Evolutionary conservation across 495 filamentous ascomycete species (phyloP).

Genomic region (Glarea lozoyensis): DNA sequence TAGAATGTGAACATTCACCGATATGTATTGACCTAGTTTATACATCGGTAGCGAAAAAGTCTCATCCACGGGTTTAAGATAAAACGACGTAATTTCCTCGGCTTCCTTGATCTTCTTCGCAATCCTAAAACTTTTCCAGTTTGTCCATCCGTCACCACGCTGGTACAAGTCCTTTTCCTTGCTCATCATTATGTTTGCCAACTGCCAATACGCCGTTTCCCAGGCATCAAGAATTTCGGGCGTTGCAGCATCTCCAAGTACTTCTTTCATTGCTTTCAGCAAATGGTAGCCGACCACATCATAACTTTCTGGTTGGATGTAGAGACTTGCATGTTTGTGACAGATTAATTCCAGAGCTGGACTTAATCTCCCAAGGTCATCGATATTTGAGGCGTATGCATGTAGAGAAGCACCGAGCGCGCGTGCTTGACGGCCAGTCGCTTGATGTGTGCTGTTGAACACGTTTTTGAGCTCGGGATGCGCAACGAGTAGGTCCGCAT

Average conservation of each 20-base stretch:
- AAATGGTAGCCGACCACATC: background rate
- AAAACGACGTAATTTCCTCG: background rate
- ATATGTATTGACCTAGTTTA: background rate
- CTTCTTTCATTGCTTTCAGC: background rate
- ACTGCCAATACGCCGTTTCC: background rate
- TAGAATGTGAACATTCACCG: background rate
- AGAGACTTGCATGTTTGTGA: background rate
- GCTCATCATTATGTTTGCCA: background rate
- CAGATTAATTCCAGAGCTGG: background rate
- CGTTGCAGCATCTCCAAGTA: background rate
- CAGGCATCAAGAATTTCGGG: background rate
- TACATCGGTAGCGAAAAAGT: background rate
- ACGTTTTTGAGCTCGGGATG: constrained; percentile 53
- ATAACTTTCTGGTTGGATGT: background rate
- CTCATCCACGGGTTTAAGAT: background rate
- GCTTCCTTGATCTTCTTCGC: background rate
- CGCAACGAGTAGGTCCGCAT: constrained; percentile 41
- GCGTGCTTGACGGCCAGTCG: constrained; percentile 51
- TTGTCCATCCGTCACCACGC: background rate
- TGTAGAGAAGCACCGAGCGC: constrained; percentile 35
- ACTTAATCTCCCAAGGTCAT: background rate
- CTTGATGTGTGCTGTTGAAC: constrained; percentile 61
- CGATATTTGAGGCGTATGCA: background rate
- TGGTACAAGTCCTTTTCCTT: background rate
- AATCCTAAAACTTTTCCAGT: background rate